Evolutionary conservation across 441 rosid species (phyloP).

Genomic region (Sinapis alba): DNA sequence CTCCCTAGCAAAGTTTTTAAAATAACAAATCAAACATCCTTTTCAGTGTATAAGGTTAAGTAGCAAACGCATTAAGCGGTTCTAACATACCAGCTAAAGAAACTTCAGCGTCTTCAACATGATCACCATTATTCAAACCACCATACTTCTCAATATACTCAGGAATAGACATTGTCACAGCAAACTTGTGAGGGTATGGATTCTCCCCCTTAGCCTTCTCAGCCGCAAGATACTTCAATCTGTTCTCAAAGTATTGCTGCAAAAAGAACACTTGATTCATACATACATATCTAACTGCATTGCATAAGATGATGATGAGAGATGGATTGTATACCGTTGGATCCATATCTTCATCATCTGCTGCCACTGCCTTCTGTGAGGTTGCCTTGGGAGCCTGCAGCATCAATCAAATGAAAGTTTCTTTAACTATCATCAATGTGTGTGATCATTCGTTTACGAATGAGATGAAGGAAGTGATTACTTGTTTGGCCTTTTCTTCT

Average conservation of each 20-base stretch:
- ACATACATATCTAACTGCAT: not conserved
- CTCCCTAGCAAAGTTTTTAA: constrained; percentile 52
- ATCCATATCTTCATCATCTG: constrained; percentile 79
- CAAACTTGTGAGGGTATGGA: constrained; percentile 83
- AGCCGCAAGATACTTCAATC: constrained; percentile 64
- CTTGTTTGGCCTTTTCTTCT: constrained; percentile 52
- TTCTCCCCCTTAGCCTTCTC: constrained; percentile 67
- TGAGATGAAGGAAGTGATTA: constrained; percentile 14
- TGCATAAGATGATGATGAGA: not conserved
- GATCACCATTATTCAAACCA: constrained; percentile 60
- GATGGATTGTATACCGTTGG: constrained; percentile 57
- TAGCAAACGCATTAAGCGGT: not conserved
- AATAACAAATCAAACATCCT: not conserved
- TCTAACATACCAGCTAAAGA: constrained; percentile 63
- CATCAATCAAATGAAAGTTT: not conserved
- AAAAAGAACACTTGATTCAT: not conserved
- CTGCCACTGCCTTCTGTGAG: constrained; percentile 49
- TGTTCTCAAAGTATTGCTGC: constrained; percentile 85
- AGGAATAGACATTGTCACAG: constrained; percentile 50
- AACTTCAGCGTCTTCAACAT: constrained; percentile 53
- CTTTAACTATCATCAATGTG: not conserved
- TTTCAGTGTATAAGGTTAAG: not conserved
- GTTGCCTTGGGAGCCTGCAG: constrained; percentile 41
- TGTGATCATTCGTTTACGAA: not conserved
- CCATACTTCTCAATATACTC: constrained; percentile 66